Base-by-base conservation (phyloP, 805 yeast genomes). In the Priceomyces melissophilus region DNA sequence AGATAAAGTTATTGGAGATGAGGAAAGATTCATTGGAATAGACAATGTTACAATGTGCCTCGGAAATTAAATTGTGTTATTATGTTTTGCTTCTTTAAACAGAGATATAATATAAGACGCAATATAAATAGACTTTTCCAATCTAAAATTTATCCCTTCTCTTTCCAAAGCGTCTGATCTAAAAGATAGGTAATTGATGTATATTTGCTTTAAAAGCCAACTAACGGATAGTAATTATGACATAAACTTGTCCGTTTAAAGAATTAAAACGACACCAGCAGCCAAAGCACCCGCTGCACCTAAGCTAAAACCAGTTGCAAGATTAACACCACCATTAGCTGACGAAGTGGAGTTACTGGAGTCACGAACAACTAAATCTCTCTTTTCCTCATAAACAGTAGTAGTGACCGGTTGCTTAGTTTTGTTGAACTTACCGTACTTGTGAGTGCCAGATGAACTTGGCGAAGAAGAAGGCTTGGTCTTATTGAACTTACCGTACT, bases 221-320 rank as follows among this genome's bases (percentile, higher is more conserved):
- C 25, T n/a, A n/a, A n/a, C 25, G 25, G 8, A 29, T 4, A 29
- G 9, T 29, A 13, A 6, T n/a, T n/a, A 29, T 29, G 31, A 29
- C 12, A 29, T 29, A 6, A 4, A 29, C 14, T 29, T 29, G 31
- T 9, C 31, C 20, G 17, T 35, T 62, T 62, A 73, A 52, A 73
- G 58, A 49, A 75, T 47, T 57, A 77, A 60, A 43, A 76, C 65
- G 44, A 73, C 61, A 58, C 77, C 82, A 35, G 78, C 80, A 49
- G 75, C 66, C 31, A 73, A 47, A 38, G 71, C 80, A 45, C 75
- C 71, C 46, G 64, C 67, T 47, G 54, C 55, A 36, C 69, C 69
- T 32, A 56, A 39, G 37, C 57, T 44, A 42, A 55, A 33, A n/a
- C 54, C 56, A 37, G 53, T 45, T 39, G 33, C 38, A 12, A 45